Evolutionary conservation across 305 asterid genomes (phyloP), one percentile per base, ranked within the genome.

Genomic region (Fraxinus sp.): DNA sequence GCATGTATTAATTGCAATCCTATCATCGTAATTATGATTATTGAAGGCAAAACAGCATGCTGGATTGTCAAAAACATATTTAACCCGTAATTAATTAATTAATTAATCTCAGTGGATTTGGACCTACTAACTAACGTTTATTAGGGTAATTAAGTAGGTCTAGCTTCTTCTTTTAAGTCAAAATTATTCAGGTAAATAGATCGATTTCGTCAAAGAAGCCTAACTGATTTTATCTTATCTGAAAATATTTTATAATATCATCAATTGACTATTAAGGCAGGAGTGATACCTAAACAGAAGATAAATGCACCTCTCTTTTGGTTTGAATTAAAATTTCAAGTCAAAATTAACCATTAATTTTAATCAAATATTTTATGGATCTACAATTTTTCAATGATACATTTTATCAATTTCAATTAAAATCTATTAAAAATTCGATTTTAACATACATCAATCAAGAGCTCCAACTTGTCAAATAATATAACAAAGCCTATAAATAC

Each of bases 101-200:
- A 87, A 76, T 86, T 43, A 75, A 84, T 81, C 20, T 68, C 75
- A 83, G 86, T 89, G 81, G 86, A 22, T 83, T 85, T 81, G 84
- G 84, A 80, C 92, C 88, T 52, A 82, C 83, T 52, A 18, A 80
- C 88, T 91, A 87, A 37, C 11, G 2, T 64, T 86, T 86, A 83
- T 84, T 76, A 84, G 81, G 52, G 80, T 79, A 49, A 66, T 83
- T 80, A 68, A 75, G 88, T 84, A 20, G 20, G 36, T 86, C 83
- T 77, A 77, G 14, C 84, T 81, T 85, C 85, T 86, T 33, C 59
- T 52, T 84, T 87, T 83, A 84, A 80, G 91, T 90, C 93, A 90
- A 89, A 84, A 49, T 81, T 86, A 80, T 83, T 89, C 88, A 81
- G 86, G 82, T 88, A 88, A 92, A 89, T 86, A 82, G 64, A 79